A percentile compares a stretch with the other conserved stretches of the same genome.
phyloP scores from a whole-genome alignment of 1,284 basidiomycete genomes.

The Cryptococcus floricola region DNA sequence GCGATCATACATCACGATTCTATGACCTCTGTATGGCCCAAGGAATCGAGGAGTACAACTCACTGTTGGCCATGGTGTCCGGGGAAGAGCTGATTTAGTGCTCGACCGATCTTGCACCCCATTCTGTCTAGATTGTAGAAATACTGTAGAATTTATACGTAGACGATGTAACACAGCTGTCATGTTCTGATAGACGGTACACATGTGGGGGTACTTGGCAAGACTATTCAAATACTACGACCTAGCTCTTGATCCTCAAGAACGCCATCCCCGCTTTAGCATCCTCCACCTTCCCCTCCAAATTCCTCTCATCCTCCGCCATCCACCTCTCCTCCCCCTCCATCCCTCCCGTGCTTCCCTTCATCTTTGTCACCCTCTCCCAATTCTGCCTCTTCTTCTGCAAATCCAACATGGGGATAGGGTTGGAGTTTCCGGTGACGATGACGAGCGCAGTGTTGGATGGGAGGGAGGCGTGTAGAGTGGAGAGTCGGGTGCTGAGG shows the following conservation, averaged over 20 bases:
- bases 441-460: conserved; percentile 73
- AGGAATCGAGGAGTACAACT: conserved; percentile 41
- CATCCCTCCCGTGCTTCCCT: conserved; percentile 48
- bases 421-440: conserved; percentile 82
- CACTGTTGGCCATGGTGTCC: conserved; percentile 21
- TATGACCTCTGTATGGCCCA: conserved; percentile 42
- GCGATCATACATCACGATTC: conserved; percentile 28
- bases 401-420: conserved; percentile 67
- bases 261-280: conserved; percentile 78
- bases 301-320: conserved; percentile 64
- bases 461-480: conserved; percentile 66
- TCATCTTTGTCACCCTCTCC: conserved; percentile 62
- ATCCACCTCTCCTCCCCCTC: conserved; percentile 62
- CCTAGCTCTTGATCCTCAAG: conserved; percentile 56
- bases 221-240: no score
- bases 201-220: no score
- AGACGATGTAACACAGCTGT: no score
- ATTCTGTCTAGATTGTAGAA: no score
- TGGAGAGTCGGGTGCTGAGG: conserved; percentile 61
- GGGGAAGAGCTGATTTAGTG: no score
- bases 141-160: no score
- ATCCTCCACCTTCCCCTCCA: conserved; percentile 72
- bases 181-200: no score
- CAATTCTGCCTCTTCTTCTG: conserved; percentile 66
- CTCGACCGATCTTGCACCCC: no score